These are phyloP conservation scores for Phoma sp. DNA, from an alignment of 2,329 filamentous ascomycete genomes.

Conservation along the genomic window DNA sequence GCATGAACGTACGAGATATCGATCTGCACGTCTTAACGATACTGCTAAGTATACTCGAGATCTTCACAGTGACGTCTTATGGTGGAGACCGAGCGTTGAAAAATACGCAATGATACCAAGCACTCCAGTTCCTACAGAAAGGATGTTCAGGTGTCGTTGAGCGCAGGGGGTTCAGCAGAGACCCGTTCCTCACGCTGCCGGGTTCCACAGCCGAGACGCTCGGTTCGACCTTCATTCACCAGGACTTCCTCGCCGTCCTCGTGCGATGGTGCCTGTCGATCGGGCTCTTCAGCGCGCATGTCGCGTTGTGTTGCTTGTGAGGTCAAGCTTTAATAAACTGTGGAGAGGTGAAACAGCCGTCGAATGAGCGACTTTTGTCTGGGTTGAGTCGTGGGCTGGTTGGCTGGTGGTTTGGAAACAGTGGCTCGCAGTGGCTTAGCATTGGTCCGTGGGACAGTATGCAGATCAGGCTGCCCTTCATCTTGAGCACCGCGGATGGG, in stretches of 20 bases:
- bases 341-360: neutral
- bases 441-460: neutral
- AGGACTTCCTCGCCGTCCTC: neutral
- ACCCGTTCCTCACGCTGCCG: too few species aligned
- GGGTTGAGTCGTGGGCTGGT: conserved; percentile 4
- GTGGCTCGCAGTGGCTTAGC: neutral
- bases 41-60: conserved; percentile 4
- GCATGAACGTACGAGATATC: conserved; percentile 3
- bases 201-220: too few species aligned
- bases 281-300: conserved; percentile 1
- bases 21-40: conserved; percentile 6
- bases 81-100: neutral
- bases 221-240: neutral
- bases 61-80: neutral
- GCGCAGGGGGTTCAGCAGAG: neutral
- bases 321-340: conserved; percentile 9
- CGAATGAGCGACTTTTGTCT: neutral
- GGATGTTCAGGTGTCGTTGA: neutral
- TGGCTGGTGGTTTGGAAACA: conserved; percentile 9
- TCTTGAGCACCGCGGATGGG: conserved; percentile 6
- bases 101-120: neutral
- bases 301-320: conserved; percentile 9
- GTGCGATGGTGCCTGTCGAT: conserved; percentile 4
- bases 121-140: neutral
- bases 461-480: conserved; percentile 11